A percentile compares a stretch with the other conserved stretches of the same genome.
phyloP scores from a whole-genome alignment of 441 rosid species.

The Syzygium malaccense region DNA sequence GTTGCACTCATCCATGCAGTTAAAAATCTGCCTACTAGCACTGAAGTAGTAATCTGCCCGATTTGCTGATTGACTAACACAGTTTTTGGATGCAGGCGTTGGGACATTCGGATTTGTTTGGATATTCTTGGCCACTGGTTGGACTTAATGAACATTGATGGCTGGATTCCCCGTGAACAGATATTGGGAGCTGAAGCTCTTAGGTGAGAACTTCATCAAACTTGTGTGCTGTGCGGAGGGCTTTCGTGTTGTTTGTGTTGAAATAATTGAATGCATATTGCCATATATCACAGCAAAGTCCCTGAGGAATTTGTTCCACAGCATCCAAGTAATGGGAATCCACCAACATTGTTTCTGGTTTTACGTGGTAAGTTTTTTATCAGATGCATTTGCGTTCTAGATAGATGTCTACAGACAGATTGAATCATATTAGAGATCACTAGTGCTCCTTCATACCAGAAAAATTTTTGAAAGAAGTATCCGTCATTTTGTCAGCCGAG shows the following conservation, averaged over 20 bases:
- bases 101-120: slow-evolving; percentile 71
- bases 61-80: slow-evolving; percentile 10
- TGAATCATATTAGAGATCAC: not conserved
- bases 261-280: slow-evolving; percentile 15
- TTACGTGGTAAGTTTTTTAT: slow-evolving; percentile 50
- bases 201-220: slow-evolving; percentile 42
- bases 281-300: slow-evolving; percentile 62
- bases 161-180: slow-evolving; percentile 99
- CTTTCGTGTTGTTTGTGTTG: not conserved
- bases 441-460: not conserved
- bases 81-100: slow-evolving; percentile 40
- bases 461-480: not conserved
- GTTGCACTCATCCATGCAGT: slow-evolving; percentile 13
- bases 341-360: slow-evolving; percentile 93
- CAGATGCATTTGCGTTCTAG: not conserved
- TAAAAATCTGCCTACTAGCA: not conserved
- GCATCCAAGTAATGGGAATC: slow-evolving; percentile 87
- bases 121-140: slow-evolving; percentile 92
- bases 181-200: slow-evolving; percentile 92
- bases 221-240: slow-evolving; percentile 4
- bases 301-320: slow-evolving; percentile 92
- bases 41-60: not conserved
- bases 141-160: slow-evolving; percentile 77
- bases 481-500: not conserved
- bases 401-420: not conserved